phyloP scores from a whole-genome alignment of 1,139 yeast genomes.

The Scheffersomyces lignicola region DNA sequence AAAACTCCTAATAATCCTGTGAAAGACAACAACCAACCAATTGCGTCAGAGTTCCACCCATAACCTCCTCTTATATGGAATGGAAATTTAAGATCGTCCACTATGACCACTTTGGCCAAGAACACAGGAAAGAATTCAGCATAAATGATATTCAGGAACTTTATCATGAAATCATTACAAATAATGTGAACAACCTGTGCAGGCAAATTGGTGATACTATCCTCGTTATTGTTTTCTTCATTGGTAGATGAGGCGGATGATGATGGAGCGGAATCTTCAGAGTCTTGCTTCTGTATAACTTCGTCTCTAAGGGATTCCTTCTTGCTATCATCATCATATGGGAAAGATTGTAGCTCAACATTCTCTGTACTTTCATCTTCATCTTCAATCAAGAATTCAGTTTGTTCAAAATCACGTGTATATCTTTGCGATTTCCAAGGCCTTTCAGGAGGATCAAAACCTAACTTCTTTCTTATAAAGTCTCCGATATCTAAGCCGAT shows the following conservation, averaged over 20 bases:
- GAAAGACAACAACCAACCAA: constrained; percentile 55
- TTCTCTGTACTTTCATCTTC: constrained; percentile 5
- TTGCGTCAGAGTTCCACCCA: constrained; percentile 40
- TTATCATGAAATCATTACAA: constrained; percentile 12
- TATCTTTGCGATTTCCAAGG: constrained; percentile 27
- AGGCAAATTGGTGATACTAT: constrained; percentile 16
- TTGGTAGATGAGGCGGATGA: background rate
- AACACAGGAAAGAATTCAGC: constrained; percentile 62
- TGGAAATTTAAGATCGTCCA: constrained; percentile 37
- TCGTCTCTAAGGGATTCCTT: constrained; percentile 3
- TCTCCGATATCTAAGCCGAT: constrained; percentile 58
- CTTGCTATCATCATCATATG: constrained; percentile 26
- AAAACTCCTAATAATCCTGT: constrained; percentile 60
- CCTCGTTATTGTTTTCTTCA: constrained; percentile 3
- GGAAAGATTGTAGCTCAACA: constrained; percentile 1
- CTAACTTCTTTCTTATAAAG: constrained; percentile 30
- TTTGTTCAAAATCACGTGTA: constrained; percentile 3
- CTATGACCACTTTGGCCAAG: constrained; percentile 46
- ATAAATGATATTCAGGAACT: constrained; percentile 48
- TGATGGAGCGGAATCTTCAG: background rate
- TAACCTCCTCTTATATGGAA: constrained; percentile 29
- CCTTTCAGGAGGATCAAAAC: constrained; percentile 29
- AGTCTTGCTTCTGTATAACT: background rate
- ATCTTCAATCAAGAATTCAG: constrained; percentile 10
- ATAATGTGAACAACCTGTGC: constrained; percentile 21